Base-by-base conservation (phyloP, 495 filamentous ascomycete species). In the Trichoderma asperelloides region DNA sequence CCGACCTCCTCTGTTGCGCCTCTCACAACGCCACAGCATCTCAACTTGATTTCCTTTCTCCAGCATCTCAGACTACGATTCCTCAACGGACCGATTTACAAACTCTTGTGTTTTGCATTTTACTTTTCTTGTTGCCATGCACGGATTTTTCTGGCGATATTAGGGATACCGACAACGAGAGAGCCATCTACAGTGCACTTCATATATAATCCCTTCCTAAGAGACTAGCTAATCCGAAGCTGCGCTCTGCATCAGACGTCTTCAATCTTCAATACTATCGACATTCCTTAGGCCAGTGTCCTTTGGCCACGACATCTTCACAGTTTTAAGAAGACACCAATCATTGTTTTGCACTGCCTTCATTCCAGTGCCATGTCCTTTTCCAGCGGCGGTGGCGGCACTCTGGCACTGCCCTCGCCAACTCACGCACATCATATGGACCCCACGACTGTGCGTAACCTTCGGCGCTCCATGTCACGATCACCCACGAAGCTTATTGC, bases 401-500 rank as follows among this genome's bases (percentile, higher is more conserved):
- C 91, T 55, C 80, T 96, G 65, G 91, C 93, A 72, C 82, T 94
- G 4, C 85, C 90, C 64, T 94, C 93, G 39, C 93, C 92, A 63
- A 91, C 89, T 30, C 89, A 91, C 70, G 85, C 88, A 66, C 88
- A 91, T 70, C 87, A 89, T 78, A 88, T 91, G 70, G 90, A 93
- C 77, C 85, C 91, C 5, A 87, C 90, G 27, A 86, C 90, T 18
- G 88, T 96, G 64, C 82, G 88, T 69, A 88, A 92, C 69, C 77
- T 97, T 51, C 85, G 92, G 51, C 89, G 92, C 70, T 96, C 93
- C 25, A 80, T 97, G 62, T 96, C 91, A 33, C 83, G 91, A 60
- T 96, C 92, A 12, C 93, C 92, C 12, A 96, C 93, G 11, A 96
- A 92, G 74, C 91, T 93, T 71, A 75, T 93, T 30, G 78, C 86